Conservation (phyloP, 257 asterid genomes). For the Perilla frutescens region DNA sequence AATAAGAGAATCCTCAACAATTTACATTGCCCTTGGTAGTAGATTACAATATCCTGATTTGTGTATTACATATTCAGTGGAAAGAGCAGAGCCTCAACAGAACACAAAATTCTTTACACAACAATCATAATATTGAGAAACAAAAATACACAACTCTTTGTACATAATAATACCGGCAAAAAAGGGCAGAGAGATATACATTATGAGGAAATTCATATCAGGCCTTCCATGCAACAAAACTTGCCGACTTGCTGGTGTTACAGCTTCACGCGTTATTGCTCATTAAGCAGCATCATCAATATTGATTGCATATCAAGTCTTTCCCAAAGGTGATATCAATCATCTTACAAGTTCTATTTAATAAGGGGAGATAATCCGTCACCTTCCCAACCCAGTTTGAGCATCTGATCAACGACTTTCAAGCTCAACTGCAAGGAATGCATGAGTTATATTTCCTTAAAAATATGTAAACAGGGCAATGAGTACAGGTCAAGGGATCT, state of each 20-base stretch:
- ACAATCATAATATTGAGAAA: slow-evolving; percentile 12
- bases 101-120: slow-evolving; percentile 27
- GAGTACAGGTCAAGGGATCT: too few relatives aligned
- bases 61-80: slow-evolving; percentile 34
- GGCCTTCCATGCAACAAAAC: slow-evolving; percentile 36
- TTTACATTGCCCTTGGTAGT: slow-evolving; percentile 30
- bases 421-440: slow-evolving; percentile 78
- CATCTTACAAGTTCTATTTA: slow-evolving; percentile 46
- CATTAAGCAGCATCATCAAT: slow-evolving; percentile 8
- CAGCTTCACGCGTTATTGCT: not conserved
- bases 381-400: slow-evolving; percentile 98
- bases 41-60: slow-evolving; percentile 38
- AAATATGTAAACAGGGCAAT: too few relatives aligned
- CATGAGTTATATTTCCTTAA: slow-evolving; percentile 8
- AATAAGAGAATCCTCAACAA: slow-evolving; percentile 29
- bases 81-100: slow-evolving; percentile 21
- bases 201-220: slow-evolving; percentile 15
- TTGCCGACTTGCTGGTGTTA: slow-evolving; percentile 35
- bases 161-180: slow-evolving; percentile 26
- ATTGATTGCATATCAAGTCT: slow-evolving; percentile 30
- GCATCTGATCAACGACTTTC: slow-evolving; percentile 98
- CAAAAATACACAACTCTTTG: slow-evolving; percentile 19
- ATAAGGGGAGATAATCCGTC: slow-evolving; percentile 87
- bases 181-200: slow-evolving; percentile 37
- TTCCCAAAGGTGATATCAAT: slow-evolving; percentile 21